Conservation (phyloP, 495 filamentous ascomycete genomes). For the Opeltia flavorubescens region DNA sequence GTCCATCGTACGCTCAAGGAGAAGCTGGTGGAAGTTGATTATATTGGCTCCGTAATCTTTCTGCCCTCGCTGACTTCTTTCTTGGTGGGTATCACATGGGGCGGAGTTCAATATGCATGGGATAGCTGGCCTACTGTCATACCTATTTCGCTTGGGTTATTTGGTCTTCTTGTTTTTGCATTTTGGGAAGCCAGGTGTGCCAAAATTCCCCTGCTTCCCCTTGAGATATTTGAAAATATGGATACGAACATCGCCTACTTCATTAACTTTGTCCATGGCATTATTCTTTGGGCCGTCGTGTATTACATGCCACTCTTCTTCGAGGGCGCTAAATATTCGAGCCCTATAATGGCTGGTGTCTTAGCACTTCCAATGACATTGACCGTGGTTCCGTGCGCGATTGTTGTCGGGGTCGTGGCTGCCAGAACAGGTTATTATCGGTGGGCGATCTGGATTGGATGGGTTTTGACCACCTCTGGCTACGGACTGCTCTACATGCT, state of each 20-base stretch:
- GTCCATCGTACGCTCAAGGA: constrained; percentile 8
- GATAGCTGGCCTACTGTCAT: constrained; percentile 33
- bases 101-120: constrained; percentile 36
- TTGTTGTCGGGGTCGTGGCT: constrained; percentile 32
- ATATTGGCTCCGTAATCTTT: constrained; percentile 26
- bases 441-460: constrained; percentile 41
- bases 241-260: constrained; percentile 31
- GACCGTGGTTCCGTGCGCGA: constrained; percentile 28
- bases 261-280: constrained; percentile 31
- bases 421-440: constrained; percentile 34
- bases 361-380: constrained; percentile 38
- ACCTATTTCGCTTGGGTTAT: constrained; percentile 38
- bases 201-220: constrained; percentile 27
- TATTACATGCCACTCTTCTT: constrained; percentile 43
- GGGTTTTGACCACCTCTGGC: constrained; percentile 31
- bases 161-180: constrained; percentile 27
- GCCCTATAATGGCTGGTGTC: constrained; percentile 33
- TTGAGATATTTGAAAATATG: constrained; percentile 32
- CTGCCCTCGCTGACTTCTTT: constrained; percentile 28
- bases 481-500: constrained; percentile 33
- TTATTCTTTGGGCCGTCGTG: constrained; percentile 33
- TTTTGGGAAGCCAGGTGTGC: constrained; percentile 32
- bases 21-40: constrained; percentile 20
- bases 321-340: constrained; percentile 30
- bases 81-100: constrained; percentile 37